These are phyloP conservation scores for Cornus controversa DNA, from an alignment of 148 eudicot species.

Conservation along the genomic window DNA sequence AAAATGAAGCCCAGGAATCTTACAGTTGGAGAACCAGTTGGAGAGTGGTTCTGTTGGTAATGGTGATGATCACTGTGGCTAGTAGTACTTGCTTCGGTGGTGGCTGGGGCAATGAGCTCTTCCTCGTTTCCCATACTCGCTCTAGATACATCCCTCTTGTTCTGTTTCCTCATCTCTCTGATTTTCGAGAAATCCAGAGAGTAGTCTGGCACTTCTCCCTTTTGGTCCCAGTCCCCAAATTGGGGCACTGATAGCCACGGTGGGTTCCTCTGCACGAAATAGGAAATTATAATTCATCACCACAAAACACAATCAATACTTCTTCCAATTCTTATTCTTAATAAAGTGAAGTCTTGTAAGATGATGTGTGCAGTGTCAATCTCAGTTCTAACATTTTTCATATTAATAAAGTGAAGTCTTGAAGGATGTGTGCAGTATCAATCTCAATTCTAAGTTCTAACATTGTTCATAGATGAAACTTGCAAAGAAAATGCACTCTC, in stretches of 20 bases:
- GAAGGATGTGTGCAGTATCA: too few relatives aligned
- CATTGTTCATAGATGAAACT: too few relatives aligned
- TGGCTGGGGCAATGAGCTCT: slow-evolving; percentile 57
- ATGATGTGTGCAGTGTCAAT: too few relatives aligned
- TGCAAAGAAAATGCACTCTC: too few relatives aligned
- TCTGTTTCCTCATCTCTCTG: slow-evolving; percentile 89
- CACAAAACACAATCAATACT: background rate
- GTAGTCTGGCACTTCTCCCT: slow-evolving; percentile 81
- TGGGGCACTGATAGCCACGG: slow-evolving; percentile 97
- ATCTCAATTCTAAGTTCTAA: too few relatives aligned
- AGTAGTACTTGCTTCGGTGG: slow-evolving; percentile 32
- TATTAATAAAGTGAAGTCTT: too few relatives aligned
- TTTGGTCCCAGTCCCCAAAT: slow-evolving; percentile 97
- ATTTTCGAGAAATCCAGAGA: slow-evolving; percentile 92
- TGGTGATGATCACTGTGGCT: slow-evolving; percentile 39
- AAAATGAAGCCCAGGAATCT: slow-evolving; percentile 23
- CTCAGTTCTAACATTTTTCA: too few relatives aligned
- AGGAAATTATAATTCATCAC: background rate
- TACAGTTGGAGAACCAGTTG: slow-evolving; percentile 86
- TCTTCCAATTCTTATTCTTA: slow-evolving; percentile 15
- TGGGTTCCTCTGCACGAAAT: slow-evolving; percentile 47
- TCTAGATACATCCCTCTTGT: slow-evolving; percentile 90
- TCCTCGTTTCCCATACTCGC: slow-evolving; percentile 93
- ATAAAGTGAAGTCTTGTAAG: background rate
- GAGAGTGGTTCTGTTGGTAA: slow-evolving; percentile 55